phyloP scores from a whole-genome alignment of 208 protist species.

The Acanthamoeba healyi region DNA sequence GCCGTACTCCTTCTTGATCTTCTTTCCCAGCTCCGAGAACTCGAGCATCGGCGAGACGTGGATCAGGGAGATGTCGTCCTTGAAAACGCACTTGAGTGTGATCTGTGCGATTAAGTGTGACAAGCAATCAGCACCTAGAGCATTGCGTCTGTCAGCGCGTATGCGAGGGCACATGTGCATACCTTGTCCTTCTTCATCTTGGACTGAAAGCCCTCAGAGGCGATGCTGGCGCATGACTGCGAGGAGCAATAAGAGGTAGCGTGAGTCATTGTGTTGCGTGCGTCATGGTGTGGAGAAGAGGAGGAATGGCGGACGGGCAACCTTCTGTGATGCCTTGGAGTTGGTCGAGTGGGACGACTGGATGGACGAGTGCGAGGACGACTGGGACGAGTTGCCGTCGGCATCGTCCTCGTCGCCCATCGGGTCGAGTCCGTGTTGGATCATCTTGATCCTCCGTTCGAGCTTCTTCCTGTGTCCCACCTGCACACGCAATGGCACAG shows the following conservation, averaged over 20 bases:
- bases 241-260: too few species aligned
- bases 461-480: constrained; percentile 67
- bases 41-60: constrained; percentile 35
- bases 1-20: constrained; percentile 67
- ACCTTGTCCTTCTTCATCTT: constrained; percentile 61
- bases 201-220: background rate
- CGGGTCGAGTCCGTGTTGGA: constrained; percentile 53
- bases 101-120: background rate
- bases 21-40: constrained; percentile 3
- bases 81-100: constrained; percentile 64
- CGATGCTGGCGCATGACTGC: background rate
- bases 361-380: background rate
- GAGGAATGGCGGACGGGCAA: too few species aligned
- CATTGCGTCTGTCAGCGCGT: too few species aligned
- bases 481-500: background rate
- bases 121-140: too few species aligned
- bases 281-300: too few species aligned
- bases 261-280: too few species aligned
- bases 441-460: constrained; percentile 40
- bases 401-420: constrained; percentile 23
- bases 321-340: background rate
- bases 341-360: background rate
- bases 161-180: too few species aligned
- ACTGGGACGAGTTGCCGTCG: constrained; percentile 1
- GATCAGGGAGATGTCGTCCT: constrained; percentile 70